Evolutionary conservation across 352 stramenopile species (phyloP).

Genomic region (Phytophthora nicotianae): DNA sequence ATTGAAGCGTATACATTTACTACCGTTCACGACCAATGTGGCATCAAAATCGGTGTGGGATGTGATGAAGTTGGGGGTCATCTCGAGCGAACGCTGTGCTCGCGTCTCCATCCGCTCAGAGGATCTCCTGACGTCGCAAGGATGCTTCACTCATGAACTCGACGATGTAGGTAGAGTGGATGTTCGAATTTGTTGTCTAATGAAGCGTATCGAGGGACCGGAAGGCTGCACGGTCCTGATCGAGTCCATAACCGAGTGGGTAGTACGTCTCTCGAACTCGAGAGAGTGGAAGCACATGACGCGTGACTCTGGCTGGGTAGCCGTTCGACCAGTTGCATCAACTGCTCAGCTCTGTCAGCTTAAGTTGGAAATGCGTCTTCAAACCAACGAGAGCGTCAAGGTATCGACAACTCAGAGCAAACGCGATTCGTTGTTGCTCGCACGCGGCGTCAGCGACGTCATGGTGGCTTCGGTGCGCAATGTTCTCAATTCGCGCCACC

Average conservation of each 20-base stretch:
- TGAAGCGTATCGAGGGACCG: slow-evolving; percentile 2
- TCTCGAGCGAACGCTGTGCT: slow-evolving; percentile 1
- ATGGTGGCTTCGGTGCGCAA: slow-evolving; percentile 1
- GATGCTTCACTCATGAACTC: neutral
- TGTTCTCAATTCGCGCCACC: slow-evolving; percentile 2
- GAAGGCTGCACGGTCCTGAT: slow-evolving; percentile 3
- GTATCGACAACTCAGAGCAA: neutral
- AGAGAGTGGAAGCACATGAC: slow-evolving; percentile 1
- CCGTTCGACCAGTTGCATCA: slow-evolving; percentile 1
- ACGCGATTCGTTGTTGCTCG: neutral
- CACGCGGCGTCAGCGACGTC: neutral
- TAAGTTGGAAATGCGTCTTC: neutral
- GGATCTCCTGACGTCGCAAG: slow-evolving; percentile 1
- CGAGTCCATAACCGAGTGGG: slow-evolving; percentile 6
- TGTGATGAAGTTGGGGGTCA: slow-evolving; percentile 3
- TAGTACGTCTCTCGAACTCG: neutral
- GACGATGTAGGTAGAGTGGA: slow-evolving; percentile 1
- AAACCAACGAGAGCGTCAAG: slow-evolving; percentile 1
- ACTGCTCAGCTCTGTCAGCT: neutral
- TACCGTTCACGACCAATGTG: slow-evolving; percentile 3
- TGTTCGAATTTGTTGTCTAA: neutral
- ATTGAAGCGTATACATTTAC: slow-evolving; percentile 3
- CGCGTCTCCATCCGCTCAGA: neutral
- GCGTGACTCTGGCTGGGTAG: slow-evolving; percentile 4
- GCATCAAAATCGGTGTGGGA: neutral